Conservation (phyloP, 305 asterid genomes). For the Fraxinus angustifolia region DNA sequence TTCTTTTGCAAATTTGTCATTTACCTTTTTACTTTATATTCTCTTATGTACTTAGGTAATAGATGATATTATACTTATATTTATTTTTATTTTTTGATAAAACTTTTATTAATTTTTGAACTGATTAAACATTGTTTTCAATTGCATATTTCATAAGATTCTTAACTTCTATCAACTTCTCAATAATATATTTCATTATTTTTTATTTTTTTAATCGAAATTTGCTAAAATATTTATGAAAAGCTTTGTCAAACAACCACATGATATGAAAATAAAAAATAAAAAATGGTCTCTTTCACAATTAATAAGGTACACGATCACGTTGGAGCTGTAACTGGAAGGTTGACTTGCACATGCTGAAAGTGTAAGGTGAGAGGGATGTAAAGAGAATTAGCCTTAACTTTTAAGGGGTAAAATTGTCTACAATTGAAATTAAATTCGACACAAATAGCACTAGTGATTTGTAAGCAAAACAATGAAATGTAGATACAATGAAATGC, state of each 20-base stretch:
- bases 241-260: background rate
- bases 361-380: background rate
- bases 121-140: too few species aligned
- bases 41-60: background rate
- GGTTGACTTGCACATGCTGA: background rate
- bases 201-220: too few species aligned
- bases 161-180: too few species aligned
- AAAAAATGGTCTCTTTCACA: background rate
- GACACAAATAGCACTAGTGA: background rate
- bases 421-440: background rate
- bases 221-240: too few species aligned
- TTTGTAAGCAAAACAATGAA: background rate
- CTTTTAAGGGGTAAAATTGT: background rate
- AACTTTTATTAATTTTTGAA: too few species aligned
- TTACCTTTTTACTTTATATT: background rate
- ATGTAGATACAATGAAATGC: background rate
- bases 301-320: background rate
- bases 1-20: background rate
- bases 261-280: background rate
- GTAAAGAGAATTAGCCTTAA: background rate
- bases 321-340: background rate
- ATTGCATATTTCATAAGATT: too few species aligned
- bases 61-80: background rate
- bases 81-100: too few species aligned
- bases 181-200: too few species aligned